phyloP scores from a whole-genome alignment of 495 filamentous ascomycete species.

The Xylaria sp. region DNA sequence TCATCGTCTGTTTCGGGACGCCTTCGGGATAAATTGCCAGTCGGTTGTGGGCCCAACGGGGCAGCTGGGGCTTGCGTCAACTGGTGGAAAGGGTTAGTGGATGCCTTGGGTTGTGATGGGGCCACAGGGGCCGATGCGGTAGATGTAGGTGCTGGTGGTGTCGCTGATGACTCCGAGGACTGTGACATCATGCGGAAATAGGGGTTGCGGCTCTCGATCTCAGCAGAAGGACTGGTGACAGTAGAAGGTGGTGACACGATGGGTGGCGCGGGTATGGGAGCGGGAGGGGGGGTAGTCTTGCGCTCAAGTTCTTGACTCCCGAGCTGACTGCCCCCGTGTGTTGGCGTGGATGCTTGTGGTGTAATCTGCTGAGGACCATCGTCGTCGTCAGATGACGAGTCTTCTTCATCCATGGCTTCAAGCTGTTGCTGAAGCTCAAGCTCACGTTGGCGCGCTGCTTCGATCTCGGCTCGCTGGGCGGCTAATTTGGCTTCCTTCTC shows the following conservation, averaged over 20 bases:
- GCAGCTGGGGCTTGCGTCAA: constrained; percentile 62
- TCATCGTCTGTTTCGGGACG: constrained; percentile 69
- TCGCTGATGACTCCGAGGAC: constrained; percentile 53
- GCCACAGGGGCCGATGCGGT: constrained; percentile 43
- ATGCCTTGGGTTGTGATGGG: constrained; percentile 59
- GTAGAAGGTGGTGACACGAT: constrained; percentile 46
- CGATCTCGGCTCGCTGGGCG: constrained; percentile 88
- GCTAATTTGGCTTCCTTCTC: constrained; percentile 87
- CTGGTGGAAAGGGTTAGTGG: constrained; percentile 97
- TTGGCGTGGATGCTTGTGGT: constrained; percentile 82
- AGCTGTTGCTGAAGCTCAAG: constrained; percentile 86
- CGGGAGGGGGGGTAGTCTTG: constrained; percentile 56
- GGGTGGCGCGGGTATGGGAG: constrained; percentile 52
- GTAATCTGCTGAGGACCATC: constrained; percentile 83
- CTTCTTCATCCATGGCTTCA: constrained; percentile 75
- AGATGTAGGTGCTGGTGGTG: constrained; percentile 51
- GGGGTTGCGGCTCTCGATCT: constrained; percentile 58
- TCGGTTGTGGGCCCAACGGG: constrained; percentile 35
- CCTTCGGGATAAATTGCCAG: constrained; percentile 46
- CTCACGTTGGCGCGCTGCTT: constrained; percentile 86
- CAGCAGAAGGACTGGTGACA: constrained; percentile 54
- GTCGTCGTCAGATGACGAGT: constrained; percentile 85
- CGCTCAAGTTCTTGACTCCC: constrained; percentile 61
- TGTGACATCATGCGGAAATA: constrained; percentile 61
- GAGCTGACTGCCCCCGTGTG: constrained; percentile 59